Evolutionary conservation across 371 early-diverging fungal species (phyloP).

Genomic region (Actinomortierella wolfii): DNA sequence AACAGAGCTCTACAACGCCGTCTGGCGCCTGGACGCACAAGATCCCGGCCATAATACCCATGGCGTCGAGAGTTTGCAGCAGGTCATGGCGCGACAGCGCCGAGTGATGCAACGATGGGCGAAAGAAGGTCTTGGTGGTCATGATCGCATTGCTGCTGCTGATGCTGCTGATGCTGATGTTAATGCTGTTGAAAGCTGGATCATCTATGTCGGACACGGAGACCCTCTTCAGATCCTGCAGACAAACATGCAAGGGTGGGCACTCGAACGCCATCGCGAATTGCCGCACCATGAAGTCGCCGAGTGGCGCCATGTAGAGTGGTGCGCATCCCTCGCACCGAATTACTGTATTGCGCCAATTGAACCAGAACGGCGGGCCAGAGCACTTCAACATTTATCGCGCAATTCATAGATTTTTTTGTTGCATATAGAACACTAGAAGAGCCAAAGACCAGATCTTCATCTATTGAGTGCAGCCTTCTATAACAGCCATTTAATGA

Average conservation of each 20-base stretch:
- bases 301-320: conserved; percentile 26
- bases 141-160: too few species aligned
- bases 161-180: neutral
- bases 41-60: conserved; percentile 19
- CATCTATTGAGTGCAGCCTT: too few species aligned
- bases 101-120: conserved; percentile 8
- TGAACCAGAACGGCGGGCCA: too few species aligned
- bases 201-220: conserved; percentile 40
- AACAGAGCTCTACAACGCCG: conserved; percentile 15
- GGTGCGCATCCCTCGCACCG: conserved; percentile 18
- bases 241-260: conserved; percentile 40
- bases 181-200: conserved; percentile 7
- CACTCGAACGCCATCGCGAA: conserved; percentile 34
- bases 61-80: conserved; percentile 31
- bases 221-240: conserved; percentile 42
- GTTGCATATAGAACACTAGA: too few species aligned
- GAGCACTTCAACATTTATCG: too few species aligned
- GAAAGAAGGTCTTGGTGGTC: neutral
- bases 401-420: too few species aligned
- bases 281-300: conserved; percentile 30
- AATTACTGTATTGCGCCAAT: too few species aligned
- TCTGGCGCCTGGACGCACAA: conserved; percentile 23
- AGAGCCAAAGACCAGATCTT: too few species aligned
- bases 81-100: conserved; percentile 19
- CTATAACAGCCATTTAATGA: too few species aligned